Evolutionary conservation across 139 green algal genomes (phyloP).

Genomic region (Picochlorum sp.): DNA sequence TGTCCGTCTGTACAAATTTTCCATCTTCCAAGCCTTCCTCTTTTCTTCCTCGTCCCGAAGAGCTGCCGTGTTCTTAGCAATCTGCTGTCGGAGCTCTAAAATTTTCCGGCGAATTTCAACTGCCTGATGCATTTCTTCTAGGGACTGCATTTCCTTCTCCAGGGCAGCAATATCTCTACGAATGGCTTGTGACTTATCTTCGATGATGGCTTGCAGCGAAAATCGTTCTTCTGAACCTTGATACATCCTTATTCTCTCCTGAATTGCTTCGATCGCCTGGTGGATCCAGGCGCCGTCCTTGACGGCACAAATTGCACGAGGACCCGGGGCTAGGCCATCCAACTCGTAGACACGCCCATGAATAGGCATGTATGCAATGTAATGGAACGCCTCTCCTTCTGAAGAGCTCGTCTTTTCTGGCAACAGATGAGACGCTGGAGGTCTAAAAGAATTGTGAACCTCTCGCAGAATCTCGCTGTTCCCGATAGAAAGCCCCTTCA

Average conservation of each 20-base stretch:
- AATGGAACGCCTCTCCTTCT: conserved; percentile 71
- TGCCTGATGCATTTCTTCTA: conserved; percentile 4
- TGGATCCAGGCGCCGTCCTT: conserved; percentile 72
- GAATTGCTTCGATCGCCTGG: conserved; percentile 30
- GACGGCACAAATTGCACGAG: conserved; percentile 63
- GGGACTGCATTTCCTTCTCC: conserved; percentile 7
- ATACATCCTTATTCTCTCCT: conserved; percentile 79
- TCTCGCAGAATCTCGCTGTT: conserved; percentile 87
- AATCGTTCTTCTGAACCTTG: conserved; percentile 85
- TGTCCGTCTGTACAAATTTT: conserved; percentile 87
- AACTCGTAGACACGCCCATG: conserved; percentile 83
- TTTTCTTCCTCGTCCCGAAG: conserved; percentile 67
- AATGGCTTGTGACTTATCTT: conserved; percentile 1
- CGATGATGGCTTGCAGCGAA: conserved; percentile 93
- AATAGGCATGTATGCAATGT: conserved; percentile 77
- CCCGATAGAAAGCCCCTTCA: conserved; percentile 84
- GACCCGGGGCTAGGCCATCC: conserved; percentile 90
- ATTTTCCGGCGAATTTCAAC: background rate
- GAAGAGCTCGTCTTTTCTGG: conserved; percentile 46
- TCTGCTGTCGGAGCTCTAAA: background rate
- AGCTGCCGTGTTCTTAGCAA: background rate
- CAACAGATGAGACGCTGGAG: conserved; percentile 75
- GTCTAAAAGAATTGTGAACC: conserved; percentile 92
- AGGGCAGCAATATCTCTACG: conserved; percentile 22
- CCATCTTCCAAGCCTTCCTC: conserved; percentile 61